Evolutionary conservation across 331 rosid genomes (phyloP).

Genomic region (Pyracantha coccinea): DNA sequence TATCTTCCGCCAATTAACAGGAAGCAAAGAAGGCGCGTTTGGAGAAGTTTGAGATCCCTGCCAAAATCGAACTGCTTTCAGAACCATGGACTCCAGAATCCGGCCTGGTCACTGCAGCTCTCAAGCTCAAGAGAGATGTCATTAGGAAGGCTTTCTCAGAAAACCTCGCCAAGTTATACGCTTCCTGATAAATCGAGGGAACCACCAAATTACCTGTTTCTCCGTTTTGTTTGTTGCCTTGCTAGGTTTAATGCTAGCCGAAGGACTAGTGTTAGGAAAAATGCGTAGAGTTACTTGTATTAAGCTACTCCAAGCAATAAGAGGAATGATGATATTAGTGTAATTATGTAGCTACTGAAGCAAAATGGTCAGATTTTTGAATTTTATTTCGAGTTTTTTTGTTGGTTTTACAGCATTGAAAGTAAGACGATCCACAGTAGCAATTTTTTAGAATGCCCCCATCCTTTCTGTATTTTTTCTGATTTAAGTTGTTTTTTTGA

Average conservation of each 20-base stretch:
- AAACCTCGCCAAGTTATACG: conserved; percentile 54
- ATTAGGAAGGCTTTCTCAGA: conserved; percentile 61
- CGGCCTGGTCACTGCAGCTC: conserved; percentile 94
- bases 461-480: background rate
- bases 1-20: conserved; percentile 27
- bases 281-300: background rate
- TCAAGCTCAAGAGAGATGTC: conserved; percentile 86
- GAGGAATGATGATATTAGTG: background rate
- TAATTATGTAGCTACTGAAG: background rate
- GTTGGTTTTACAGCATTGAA: background rate
- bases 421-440: background rate
- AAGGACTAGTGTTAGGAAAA: conserved; percentile 5
- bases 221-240: background rate
- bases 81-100: conserved; percentile 86
- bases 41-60: conserved; percentile 84
- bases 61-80: conserved; percentile 57
- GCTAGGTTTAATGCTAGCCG: background rate
- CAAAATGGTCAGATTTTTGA: background rate
- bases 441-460: background rate
- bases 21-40: conserved; percentile 76
- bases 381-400: background rate
- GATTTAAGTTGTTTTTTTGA: background rate
- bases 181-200: conserved; percentile 2
- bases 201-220: background rate
- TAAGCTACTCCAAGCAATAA: background rate